Base-by-base conservation (phyloP, 371 early-diverging fungal genomes). In the Mortierella sp. region DNA sequence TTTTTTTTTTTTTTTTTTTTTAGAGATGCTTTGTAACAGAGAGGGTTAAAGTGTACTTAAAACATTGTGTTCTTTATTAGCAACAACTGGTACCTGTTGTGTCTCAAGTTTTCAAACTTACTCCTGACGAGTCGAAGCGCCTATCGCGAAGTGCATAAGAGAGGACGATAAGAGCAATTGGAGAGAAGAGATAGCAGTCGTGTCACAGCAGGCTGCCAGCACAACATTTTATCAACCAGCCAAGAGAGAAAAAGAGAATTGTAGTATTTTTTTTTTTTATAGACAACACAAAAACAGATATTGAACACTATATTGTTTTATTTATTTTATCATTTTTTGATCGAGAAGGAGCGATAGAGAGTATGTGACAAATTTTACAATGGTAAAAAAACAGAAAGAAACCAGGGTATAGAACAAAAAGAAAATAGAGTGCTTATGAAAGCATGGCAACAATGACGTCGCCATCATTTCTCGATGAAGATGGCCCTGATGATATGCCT, bases 21-120 rank as follows among this genome's bases (percentile, higher is more conserved):
- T 10, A 28, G 28, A 28, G 28, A 28, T 28, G 28, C 28, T 47
- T 22, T 40, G 2, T 19, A 3, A 40, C 5, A 1, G 24, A 45
- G n/a, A 28, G 13, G 48, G 48, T n/a, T 28, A 28, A 2, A 28
- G 28, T 28, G 24, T 50, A 22, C 28, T 19, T 55, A 24, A 57
- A 24, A 43, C 32, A 19, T 52, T 72, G 57, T 50, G 52, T 16
- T 72, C 28, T 59, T 43, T 24, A 62, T 58, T 80, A 92, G 90
- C 69, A 88, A 45, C 96, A 95, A 83, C 85, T 97, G 76, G 88
- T 97, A 8, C 94, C 94, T 4, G 96, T 96, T 1, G 75, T 97
- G 24, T 90, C 91, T 5, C 94, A 91, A 88, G 78, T 97, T 74
- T 84, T 97, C 6, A 91, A 92, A 68, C 91, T 95, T 72, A 88